Evolutionary conservation across 1,139 yeast species (phyloP).

Genomic region (Arxiozyma heterogenica): DNA sequence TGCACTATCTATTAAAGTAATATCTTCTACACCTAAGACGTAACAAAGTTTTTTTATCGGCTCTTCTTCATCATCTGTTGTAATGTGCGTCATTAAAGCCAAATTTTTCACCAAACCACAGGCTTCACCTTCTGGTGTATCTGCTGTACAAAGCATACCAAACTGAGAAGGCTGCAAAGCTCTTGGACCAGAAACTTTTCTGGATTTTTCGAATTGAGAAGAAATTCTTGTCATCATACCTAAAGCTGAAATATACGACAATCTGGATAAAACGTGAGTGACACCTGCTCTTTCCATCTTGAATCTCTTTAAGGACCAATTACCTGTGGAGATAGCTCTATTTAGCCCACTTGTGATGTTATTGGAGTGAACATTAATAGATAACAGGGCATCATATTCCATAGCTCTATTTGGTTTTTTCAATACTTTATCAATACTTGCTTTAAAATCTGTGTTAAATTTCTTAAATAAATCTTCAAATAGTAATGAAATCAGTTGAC

Average conservation of each 20-base stretch:
- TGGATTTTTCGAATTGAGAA: slow-evolving; percentile 92
- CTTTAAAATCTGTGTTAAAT: slow-evolving; percentile 88
- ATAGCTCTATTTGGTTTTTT: slow-evolving; percentile 91
- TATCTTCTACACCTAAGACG: slow-evolving; percentile 83
- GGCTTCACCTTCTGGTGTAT: slow-evolving; percentile 99
- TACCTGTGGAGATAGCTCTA: slow-evolving; percentile 95
- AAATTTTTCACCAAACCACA: slow-evolving; percentile 96
- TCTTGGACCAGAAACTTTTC: slow-evolving; percentile 98
- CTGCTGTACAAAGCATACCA: slow-evolving; percentile 98
- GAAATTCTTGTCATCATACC: slow-evolving; percentile 99
- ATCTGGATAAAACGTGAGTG: slow-evolving; percentile 85
- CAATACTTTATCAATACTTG: slow-evolving; percentile 84
- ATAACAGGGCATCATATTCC: slow-evolving; percentile 86
- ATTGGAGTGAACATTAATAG: slow-evolving; percentile 82
- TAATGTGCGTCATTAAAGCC: slow-evolving; percentile 97
- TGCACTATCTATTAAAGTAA: slow-evolving; percentile 72
- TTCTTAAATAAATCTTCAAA: slow-evolving; percentile 96
- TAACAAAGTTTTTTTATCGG: slow-evolving; percentile 74
- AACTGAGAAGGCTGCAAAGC: slow-evolving; percentile 98
- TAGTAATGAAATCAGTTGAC: slow-evolving; percentile 86
- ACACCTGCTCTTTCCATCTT: slow-evolving; percentile 99
- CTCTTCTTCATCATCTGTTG: slow-evolving; percentile 94
- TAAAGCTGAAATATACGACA: slow-evolving; percentile 86
- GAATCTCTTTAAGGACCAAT: slow-evolving; percentile 96
- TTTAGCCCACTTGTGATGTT: slow-evolving; percentile 91